Conservation (phyloP, 805 yeast genomes). For the Hanseniaspora taiwanica region DNA sequence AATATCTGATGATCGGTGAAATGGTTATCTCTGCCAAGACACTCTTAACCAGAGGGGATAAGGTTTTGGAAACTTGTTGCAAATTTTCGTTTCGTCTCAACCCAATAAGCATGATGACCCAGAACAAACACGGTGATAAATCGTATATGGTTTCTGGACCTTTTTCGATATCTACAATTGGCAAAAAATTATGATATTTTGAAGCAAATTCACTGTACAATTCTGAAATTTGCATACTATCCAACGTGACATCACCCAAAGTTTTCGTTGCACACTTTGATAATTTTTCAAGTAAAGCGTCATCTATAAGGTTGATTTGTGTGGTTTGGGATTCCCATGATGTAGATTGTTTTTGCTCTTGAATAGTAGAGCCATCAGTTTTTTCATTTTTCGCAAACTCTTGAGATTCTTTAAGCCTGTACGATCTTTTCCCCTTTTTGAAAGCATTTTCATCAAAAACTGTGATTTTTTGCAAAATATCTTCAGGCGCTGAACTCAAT, state of each 20-base stretch:
- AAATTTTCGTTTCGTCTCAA: constrained; percentile 38
- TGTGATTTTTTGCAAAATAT: constrained; percentile 17
- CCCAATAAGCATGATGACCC: constrained; percentile 86
- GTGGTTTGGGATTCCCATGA: no score
- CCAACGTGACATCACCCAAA: constrained; percentile 52
- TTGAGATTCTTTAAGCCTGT: no score
- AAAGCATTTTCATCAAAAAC: constrained; percentile 19
- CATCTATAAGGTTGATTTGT: background rate
- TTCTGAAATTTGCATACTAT: constrained; percentile 44
- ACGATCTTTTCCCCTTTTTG: constrained; percentile 17
- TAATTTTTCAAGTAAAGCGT: no score
- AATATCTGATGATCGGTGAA: constrained; percentile 76
- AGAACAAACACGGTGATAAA: constrained; percentile 78
- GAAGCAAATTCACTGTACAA: constrained; percentile 57
- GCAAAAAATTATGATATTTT: constrained; percentile 75
- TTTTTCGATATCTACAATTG: constrained; percentile 67
- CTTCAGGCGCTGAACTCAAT: constrained; percentile 15
- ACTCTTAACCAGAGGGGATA: constrained; percentile 61
- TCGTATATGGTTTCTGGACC: constrained; percentile 76
- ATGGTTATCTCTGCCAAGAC: constrained; percentile 79
- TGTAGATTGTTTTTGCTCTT: background rate
- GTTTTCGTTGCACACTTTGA: constrained; percentile 54
- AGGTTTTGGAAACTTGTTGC: constrained; percentile 14
- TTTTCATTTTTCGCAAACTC: background rate
- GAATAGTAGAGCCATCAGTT: no score